These are phyloP conservation scores for Limnanthes douglasii DNA, from an alignment of 345 rosid species.

Conservation along the genomic window DNA sequence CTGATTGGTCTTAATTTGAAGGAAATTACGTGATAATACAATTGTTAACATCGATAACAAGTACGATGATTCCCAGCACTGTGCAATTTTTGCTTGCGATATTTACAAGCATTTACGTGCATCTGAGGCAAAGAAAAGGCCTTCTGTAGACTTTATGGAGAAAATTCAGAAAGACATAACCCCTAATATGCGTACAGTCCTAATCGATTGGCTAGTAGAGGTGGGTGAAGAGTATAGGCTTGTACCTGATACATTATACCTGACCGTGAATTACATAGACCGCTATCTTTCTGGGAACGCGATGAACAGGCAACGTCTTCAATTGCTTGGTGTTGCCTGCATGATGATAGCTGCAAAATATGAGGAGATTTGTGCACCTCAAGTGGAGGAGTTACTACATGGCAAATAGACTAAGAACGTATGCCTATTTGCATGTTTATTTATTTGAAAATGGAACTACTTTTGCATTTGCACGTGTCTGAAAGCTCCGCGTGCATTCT, in stretches of 20 bases:
- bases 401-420: too few relatives aligned
- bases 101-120: slow-evolving; percentile 50
- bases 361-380: slow-evolving; percentile 97
- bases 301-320: slow-evolving; percentile 72
- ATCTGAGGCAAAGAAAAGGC: slow-evolving; percentile 82
- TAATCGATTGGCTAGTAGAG: slow-evolving; percentile 97
- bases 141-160: slow-evolving; percentile 68
- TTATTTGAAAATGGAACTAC: too few relatives aligned
- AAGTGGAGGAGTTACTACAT: slow-evolving; percentile 94
- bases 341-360: slow-evolving; percentile 96
- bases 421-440: too few relatives aligned
- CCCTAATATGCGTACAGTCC: slow-evolving; percentile 68
- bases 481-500: too few relatives aligned
- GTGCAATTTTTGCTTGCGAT: slow-evolving; percentile 48
- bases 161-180: slow-evolving; percentile 70
- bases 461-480: too few relatives aligned
- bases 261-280: slow-evolving; percentile 86
- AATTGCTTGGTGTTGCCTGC: slow-evolving; percentile 90
- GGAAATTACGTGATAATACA: too few relatives aligned
- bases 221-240: slow-evolving; percentile 94
- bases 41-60: slow-evolving; percentile 41
- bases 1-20: too few relatives aligned
- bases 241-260: slow-evolving; percentile 72
- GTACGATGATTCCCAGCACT: slow-evolving; percentile 60
- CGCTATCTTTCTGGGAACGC: slow-evolving; percentile 83